Percentiles rank a stretch among this genome's conserved stretches.
Evolutionary conservation across 2,329 filamentous ascomycete genomes (phyloP).

Genomic region (Hypocrella siamensis): DNA sequence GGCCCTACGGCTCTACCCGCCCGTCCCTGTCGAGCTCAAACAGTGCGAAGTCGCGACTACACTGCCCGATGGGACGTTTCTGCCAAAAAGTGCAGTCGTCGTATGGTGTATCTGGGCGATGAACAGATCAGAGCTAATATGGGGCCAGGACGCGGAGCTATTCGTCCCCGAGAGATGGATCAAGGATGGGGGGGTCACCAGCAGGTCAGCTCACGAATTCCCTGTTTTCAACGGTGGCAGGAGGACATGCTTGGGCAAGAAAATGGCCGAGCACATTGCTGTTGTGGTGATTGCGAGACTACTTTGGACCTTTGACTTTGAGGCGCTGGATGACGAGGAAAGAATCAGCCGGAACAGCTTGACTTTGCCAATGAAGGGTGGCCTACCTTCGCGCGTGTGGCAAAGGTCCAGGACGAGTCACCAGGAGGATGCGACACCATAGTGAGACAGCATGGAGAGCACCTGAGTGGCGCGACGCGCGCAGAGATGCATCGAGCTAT

Average conservation of each 20-base stretch:
- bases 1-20: not conserved
- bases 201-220: not conserved
- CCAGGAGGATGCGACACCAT: no score
- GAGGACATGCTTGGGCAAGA: not conserved
- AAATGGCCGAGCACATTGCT: not conserved
- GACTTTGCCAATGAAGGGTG: not conserved
- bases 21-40: not conserved
- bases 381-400: not conserved
- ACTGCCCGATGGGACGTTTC: not conserved
- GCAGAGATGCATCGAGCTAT: no score
- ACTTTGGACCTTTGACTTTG: not conserved
- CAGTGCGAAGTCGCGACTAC: not conserved
- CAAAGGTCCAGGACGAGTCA: no score
- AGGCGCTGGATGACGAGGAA: not conserved
- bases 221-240: not conserved
- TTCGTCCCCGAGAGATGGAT: not conserved
- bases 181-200: not conserved
- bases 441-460: no score
- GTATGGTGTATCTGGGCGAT: not conserved
- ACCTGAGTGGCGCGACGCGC: no score
- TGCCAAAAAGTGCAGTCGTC: not conserved
- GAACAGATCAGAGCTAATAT: not conserved
- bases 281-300: not conserved
- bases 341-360: not conserved
- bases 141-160: not conserved